Base-by-base conservation (phyloP, 2,329 filamentous ascomycete species). In the Pseudogymnoascus sp. region DNA sequence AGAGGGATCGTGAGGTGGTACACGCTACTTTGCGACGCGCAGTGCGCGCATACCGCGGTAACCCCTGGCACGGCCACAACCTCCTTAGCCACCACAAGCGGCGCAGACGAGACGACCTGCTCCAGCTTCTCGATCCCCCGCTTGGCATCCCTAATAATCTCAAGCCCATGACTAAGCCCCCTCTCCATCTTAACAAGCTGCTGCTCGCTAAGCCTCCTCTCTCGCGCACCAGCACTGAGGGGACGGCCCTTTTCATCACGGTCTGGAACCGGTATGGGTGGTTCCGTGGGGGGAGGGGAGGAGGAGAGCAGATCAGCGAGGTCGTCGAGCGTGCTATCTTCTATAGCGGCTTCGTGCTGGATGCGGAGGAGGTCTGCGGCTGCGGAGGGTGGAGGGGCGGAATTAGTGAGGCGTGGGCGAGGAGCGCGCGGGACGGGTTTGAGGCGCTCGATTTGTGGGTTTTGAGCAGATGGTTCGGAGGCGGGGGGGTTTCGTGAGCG, bases 81-180 rank as follows among this genome's bases (percentile, higher is more conserved):
- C 6, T 26, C 21, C 62, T 71, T 70, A 8, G 67, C 69, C 61
- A 79, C 75, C 2, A 71, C 70, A 45, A 78, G 76, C 8, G 36
- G 60, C 16, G 64, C 64, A 23, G 64, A 63, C 16, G 77, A 76
- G 16, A 86, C 77, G 64, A 79, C 77, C 65, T 79, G 77, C 69
- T 85, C 81, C 5, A 86, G 75, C 8, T 82, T 77, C 69, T 84
- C 82, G 61, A 87, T 86, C 10, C 84, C 83, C 62, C 80, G 77
- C 67, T 82, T 83, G 18, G 82, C 81, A 12, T 77, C 80, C 42
- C 78, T 81, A 34, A 86, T 83, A 18, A 79, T 78, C 31, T 77
- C 72, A 4, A 84, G 74, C 3, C 80, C 81, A 14, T 79, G 80
- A 64, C 77, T 76, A n/a, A 86, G 73, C 0, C 77, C 76, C 66